Evolutionary conservation across 192 early-diverging fungal species (phyloP), one percentile per base, ranked within the genome.

Genomic region (Lunasporangiospora selenospora): DNA sequence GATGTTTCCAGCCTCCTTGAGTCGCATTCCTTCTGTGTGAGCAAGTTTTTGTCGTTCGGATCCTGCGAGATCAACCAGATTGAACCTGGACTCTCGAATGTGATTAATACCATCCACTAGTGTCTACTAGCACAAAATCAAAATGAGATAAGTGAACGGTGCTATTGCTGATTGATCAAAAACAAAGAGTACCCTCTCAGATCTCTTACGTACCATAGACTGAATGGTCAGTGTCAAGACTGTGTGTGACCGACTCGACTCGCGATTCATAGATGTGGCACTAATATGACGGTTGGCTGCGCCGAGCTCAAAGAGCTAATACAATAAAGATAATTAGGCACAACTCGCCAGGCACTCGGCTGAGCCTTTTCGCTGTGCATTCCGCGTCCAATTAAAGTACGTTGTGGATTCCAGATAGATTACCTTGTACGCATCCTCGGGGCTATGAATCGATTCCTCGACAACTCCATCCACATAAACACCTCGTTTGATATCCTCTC

Each of bases 1-100:
- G 75, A 95, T 95, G 58, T 89, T 87, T 19, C 87, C 83, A 4
- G 92, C 93, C 49, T 95, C 93, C 48, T 89, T 88, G 30, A 95
- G 62, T 3, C 91, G 81, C 54, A 80, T 43, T 0, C 87, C 87
- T 40, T 82, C 87, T 1, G 88, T 85, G 23, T 81, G 83, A 12
- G 88, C 82, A 27, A 76, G 75, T 49, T 88, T 86, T 46, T 89
- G 87, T 31, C 88, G 84, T 67, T 90, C 88, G 23, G 86, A 87
- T 50, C 91, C 89, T 26, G 92, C 92, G 12, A 94, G 66, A 59
- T 94, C 92, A n/a, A 92, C 90, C 51, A 73, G 48, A n/a, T 73
- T 91, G 69, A 95, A 89, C 47, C 85, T 82, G 11, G 85, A 83
- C 65, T 87, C 83, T 56, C 83, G 80, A 59, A 84, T 78, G 34